A percentile compares a stretch with the other conserved stretches of the same genome.
These are phyloP conservation scores for Xylariaceae sp. DNA, from an alignment of 2,329 filamentous ascomycete species.

Conservation along the genomic window DNA sequence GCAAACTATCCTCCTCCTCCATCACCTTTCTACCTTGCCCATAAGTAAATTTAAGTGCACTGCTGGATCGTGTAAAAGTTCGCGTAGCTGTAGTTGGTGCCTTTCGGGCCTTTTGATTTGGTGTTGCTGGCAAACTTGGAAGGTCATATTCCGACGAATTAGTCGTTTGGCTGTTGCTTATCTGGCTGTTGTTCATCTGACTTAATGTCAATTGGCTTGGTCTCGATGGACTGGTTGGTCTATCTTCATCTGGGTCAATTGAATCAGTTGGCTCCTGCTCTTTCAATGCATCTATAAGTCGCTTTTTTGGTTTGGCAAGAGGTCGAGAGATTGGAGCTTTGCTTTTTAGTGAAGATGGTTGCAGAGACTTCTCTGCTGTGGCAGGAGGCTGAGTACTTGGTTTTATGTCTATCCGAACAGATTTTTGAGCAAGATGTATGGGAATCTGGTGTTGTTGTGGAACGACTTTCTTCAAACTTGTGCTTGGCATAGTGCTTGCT, in stretches of 20 bases:
- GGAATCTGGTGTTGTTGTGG: slow-evolving; percentile 25
- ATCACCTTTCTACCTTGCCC: slow-evolving; percentile 29
- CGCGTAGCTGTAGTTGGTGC: slow-evolving; percentile 19
- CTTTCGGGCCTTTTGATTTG: slow-evolving; percentile 18
- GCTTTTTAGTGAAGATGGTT: slow-evolving; percentile 5
- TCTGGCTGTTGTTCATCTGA: slow-evolving; percentile 16
- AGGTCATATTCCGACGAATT: slow-evolving; percentile 21
- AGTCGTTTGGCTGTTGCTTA: slow-evolving; percentile 20
- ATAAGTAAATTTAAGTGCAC: slow-evolving; percentile 31
- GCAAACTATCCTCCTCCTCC: slow-evolving; percentile 30
- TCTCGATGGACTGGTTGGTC: slow-evolving; percentile 11
- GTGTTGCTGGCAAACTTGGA: slow-evolving; percentile 22
- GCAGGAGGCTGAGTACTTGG: slow-evolving; percentile 4
- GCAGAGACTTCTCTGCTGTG: slow-evolving; percentile 11
- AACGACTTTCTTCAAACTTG: slow-evolving; percentile 9
- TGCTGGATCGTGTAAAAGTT: slow-evolving; percentile 29
- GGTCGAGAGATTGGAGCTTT: slow-evolving; percentile 7
- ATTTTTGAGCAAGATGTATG: slow-evolving; percentile 25
- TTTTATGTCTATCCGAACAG: slow-evolving; percentile 12
- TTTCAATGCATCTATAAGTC: slow-evolving; percentile 28
- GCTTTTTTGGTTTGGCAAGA: slow-evolving; percentile 25
- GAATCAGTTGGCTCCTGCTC: slow-evolving; percentile 26
- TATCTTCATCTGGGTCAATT: slow-evolving; percentile 16
- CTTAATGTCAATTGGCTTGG: slow-evolving; percentile 18
- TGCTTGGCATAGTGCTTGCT: slow-evolving; percentile 2